Percentiles rank a stretch among this genome's conserved stretches.
These are phyloP conservation scores for Nigrograna mackinnonii DNA, from an alignment of 2,329 filamentous ascomycete species.

Conservation along the genomic window DNA sequence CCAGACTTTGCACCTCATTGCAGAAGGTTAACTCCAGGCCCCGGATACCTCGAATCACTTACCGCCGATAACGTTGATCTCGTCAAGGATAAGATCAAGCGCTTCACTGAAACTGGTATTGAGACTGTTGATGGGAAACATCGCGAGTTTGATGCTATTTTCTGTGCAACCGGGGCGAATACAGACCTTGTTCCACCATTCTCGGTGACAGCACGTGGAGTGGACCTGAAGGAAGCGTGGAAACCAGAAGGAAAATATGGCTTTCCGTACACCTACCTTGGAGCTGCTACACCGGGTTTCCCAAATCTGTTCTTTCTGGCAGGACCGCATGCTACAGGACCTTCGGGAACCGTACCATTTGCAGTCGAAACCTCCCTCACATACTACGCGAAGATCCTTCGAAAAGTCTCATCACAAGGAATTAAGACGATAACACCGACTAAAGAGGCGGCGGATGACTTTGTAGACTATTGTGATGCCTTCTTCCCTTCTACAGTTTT, in stretches of 20 bases:
- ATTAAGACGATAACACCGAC: conserved; percentile 65
- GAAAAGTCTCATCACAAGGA: conserved; percentile 68
- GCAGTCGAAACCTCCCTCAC: conserved; percentile 68
- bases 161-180: conserved; percentile 72
- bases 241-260: conserved; percentile 58
- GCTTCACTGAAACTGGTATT: conserved; percentile 42
- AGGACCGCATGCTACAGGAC: conserved; percentile 47
- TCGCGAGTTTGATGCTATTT: conserved; percentile 46
- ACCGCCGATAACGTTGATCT: conserved; percentile 47
- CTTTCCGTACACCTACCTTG: conserved; percentile 70
- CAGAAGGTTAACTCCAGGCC: conserved; percentile 37
- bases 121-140: conserved; percentile 41
- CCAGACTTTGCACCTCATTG: conserved; percentile 42
- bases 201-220: conserved; percentile 58
- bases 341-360: conserved; percentile 68
- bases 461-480: conserved; percentile 59
- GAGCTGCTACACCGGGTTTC: conserved; percentile 65
- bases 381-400: conserved; percentile 68
- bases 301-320: conserved; percentile 69
- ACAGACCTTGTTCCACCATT: conserved; percentile 57
- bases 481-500: conserved; percentile 57
- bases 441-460: conserved; percentile 65
- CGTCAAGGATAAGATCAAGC: conserved; percentile 42
- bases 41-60: conserved; percentile 44
- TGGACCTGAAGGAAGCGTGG: conserved; percentile 62